Evolutionary conservation across 306 rosid genomes (phyloP).

Genomic region (Cucurbita argyrosperma): DNA sequence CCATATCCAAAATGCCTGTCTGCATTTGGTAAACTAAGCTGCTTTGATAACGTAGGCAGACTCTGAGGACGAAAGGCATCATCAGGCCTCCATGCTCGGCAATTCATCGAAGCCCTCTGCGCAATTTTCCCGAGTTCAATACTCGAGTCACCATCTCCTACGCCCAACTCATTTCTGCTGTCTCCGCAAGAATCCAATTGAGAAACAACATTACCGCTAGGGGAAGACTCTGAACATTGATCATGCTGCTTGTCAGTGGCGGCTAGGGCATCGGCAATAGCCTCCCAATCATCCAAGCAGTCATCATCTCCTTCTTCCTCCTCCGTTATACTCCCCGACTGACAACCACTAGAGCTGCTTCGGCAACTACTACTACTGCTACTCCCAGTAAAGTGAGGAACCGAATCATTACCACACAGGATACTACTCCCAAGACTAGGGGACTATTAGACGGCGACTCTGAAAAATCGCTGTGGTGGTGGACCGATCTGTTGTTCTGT

Average conservation of each 20-base stretch:
- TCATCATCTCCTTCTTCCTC: constrained; percentile 61
- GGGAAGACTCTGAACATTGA: constrained; percentile 21
- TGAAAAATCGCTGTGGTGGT: constrained; percentile 37
- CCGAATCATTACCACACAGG: constrained; percentile 52
- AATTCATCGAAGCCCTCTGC: constrained; percentile 31
- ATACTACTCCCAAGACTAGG: constrained; percentile 36
- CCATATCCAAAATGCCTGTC: constrained; percentile 31
- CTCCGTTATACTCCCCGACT: constrained; percentile 71
- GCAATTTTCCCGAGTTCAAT: constrained; percentile 17
- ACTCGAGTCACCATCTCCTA: constrained; percentile 21
- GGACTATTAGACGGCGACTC: constrained; percentile 57
- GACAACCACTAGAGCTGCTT: constrained; percentile 37
- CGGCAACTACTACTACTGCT: constrained; percentile 49
- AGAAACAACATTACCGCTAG: constrained; percentile 13
- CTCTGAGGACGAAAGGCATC: constrained; percentile 86
- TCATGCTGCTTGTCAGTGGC: constrained; percentile 50
- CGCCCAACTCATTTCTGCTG: constrained; percentile 9
- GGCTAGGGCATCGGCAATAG: constrained; percentile 87
- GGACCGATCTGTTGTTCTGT: constrained; percentile 32
- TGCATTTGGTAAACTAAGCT: constrained; percentile 56
- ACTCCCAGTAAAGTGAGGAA: constrained; percentile 61
- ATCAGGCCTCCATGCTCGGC: constrained; percentile 81
- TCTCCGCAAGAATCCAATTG: constrained; percentile 23
- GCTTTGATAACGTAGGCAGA: constrained; percentile 77
- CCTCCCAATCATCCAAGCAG: constrained; percentile 98